Base-by-base conservation (phyloP, 371 early-diverging fungal species). In the Mortierella sp. region DNA sequence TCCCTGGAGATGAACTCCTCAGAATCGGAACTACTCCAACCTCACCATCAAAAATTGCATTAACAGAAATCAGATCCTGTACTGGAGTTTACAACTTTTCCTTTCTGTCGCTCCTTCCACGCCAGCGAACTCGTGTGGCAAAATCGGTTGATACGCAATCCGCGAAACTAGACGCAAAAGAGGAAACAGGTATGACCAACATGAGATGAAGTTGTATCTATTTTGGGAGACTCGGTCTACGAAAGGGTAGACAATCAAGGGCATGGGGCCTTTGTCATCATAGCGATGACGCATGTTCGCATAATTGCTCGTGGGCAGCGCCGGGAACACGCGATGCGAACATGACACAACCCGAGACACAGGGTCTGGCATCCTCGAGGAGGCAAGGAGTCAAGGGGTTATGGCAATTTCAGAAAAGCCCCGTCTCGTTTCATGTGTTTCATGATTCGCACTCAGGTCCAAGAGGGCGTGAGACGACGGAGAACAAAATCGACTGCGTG, bases 371-470 rank as follows among this genome's bases (percentile, higher is more conserved):
- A 46, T 15, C 37, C 5, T 34, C 37, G 11, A 34, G 37, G 37
- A 34, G 37, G 7, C 37, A 34, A n/a, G 47, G 56, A 15, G 32
- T 46, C 28, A 19, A 19, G 30, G 14, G 9, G 15, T 15, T 31
- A 43, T 47, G n/a, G 47, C 14, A 52, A 31, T 41, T 19, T 28
- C n/a, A n/a, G 55, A 27, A 39, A 34, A 49, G 21, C 56, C 57
- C 64, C 57, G 49, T 50, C 37, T 31, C 57, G 64, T 64, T 64
- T 64, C 64, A 64, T 56, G 15, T 56, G 64, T 64, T 64, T 64
- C 57, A 56, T 56, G 43, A 23, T 28, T 23, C 24, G 53, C 17
- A 37, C 17, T 6, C 6, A 24, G 31, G 39, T 28, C 9, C 26
- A 30, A 24, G 39, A 12, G n/a, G 15, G 49, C 24, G 49, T 24